Evolutionary conservation across 192 early-diverging fungal species (phyloP), one percentile per base, ranked within the genome.

Genomic region (Fimicolochytrium jonesii): DNA sequence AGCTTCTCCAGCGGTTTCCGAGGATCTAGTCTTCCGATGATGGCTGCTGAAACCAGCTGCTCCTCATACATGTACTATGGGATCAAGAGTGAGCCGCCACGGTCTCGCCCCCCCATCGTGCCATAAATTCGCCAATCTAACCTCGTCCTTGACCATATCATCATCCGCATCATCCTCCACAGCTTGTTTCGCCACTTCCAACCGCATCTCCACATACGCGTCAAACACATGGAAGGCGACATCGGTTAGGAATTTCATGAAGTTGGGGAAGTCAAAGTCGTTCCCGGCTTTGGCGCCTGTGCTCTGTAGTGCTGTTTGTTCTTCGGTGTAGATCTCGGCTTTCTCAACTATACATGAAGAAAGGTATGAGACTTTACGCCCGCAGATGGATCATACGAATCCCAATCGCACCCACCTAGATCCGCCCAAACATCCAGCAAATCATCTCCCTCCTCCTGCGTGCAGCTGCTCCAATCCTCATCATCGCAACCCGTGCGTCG

Each of bases 51-150:
- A 3, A 84, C 69, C 28, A 92, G 69, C 61, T 90, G 90, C 64
- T 92, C 90, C 7, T 69, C 83, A 65, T 87, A 90, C 13, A 82
- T 64, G 31, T 88, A 87, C 66, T 85, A 64, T 35, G 29, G 4
- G 0, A 28, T 47, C n/a, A n/a, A 57, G 25, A 18, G 25, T 31
- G 20, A n/a, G n/a, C n/a, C n/a, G n/a, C n/a, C n/a, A n/a, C n/a
- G n/a, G n/a, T n/a, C n/a, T n/a, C n/a, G n/a, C n/a, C n/a, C n/a
- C n/a, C n/a, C n/a, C n/a, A n/a, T n/a, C n/a, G n/a, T n/a, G n/a
- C n/a, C n/a, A n/a, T n/a, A n/a, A n/a, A n/a, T n/a, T n/a, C n/a
- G n/a, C n/a, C n/a, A n/a, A n/a, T 17, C 60, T 20, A 70, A 73
- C 75, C 76, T 81, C 81, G 56, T 87, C 85, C 47, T 82, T 84